A percentile compares a stretch with the other conserved stretches of the same genome.
These are phyloP conservation scores for Cyclotella distinguenda DNA, from an alignment of 108 stramenopile species.

Conservation along the genomic window DNA sequence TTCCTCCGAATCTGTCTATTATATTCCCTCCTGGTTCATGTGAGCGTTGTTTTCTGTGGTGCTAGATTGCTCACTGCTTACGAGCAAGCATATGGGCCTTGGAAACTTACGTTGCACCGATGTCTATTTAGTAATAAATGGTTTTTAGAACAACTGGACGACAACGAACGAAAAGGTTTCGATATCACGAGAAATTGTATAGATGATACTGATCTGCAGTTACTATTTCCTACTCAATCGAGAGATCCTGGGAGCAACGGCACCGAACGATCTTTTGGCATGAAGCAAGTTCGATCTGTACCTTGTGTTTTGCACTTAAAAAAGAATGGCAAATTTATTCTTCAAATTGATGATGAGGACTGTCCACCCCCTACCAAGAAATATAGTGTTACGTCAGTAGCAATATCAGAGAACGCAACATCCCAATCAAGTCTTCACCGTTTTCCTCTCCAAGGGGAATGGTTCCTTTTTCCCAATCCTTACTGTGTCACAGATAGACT, in stretches of 20 bases:
- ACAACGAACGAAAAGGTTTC: not conserved
- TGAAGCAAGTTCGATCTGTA: slow-evolving; percentile 28
- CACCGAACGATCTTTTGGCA: not conserved
- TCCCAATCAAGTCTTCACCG: not conserved
- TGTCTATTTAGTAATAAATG: slow-evolving; percentile 31
- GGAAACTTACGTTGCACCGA: slow-evolving; percentile 27
- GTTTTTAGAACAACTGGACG: slow-evolving; percentile 15
- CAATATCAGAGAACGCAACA: not conserved
- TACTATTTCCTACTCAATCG: slow-evolving; percentile 25
- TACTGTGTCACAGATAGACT: slow-evolving; percentile 83
- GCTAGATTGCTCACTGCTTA: slow-evolving; percentile 38
- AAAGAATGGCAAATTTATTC: slow-evolving; percentile 39
- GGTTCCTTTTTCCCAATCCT: slow-evolving; percentile 68
- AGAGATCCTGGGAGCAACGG: not conserved
- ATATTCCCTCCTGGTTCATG: too few species aligned
- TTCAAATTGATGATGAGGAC: slow-evolving; percentile 13
- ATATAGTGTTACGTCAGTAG: not conserved
- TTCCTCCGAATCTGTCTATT: too few species aligned
- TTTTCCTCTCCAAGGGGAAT: slow-evolving; percentile 54
- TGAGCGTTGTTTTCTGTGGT: too few species aligned
- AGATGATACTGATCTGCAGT: slow-evolving; percentile 26
- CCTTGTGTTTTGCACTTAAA: slow-evolving; percentile 32
- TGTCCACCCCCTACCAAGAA: not conserved
- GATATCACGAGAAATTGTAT: not conserved
- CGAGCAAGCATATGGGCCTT: slow-evolving; percentile 40